Conservation (phyloP, 805 yeast species). For the Pichia paraexigua region DNA sequence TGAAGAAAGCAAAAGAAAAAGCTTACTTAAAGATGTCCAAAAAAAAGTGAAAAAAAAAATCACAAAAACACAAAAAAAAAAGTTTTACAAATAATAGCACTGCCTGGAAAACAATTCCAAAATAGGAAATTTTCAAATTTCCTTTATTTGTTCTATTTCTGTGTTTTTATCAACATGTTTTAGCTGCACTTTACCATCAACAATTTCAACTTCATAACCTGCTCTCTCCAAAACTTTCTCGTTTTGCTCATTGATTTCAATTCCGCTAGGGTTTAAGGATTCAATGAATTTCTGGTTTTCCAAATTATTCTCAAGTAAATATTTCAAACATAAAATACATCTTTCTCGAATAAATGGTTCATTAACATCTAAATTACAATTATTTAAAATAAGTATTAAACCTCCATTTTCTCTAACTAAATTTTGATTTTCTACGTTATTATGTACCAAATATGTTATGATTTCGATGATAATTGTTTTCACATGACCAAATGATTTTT, state of each 20-base stretch:
- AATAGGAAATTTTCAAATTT: background rate
- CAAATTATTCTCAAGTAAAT: slow-evolving; percentile 53
- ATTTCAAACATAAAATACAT: slow-evolving; percentile 70
- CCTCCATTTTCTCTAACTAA: slow-evolving; percentile 57
- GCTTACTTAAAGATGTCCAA: background rate
- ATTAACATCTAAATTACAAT: slow-evolving; percentile 77
- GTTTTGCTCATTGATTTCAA: slow-evolving; percentile 50
- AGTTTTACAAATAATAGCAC: background rate
- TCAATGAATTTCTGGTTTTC: slow-evolving; percentile 74
- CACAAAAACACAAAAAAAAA: too few species aligned
- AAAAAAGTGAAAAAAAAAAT: background rate
- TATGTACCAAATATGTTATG: slow-evolving; percentile 47
- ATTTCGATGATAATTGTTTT: slow-evolving; percentile 63
- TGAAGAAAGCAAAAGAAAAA: background rate
- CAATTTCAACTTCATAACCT: slow-evolving; percentile 70
- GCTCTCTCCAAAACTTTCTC: slow-evolving; percentile 41
- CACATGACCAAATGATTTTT: slow-evolving; percentile 49
- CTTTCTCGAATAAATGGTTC: slow-evolving; percentile 87
- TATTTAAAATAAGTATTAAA: slow-evolving; percentile 62
- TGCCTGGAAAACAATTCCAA: background rate
- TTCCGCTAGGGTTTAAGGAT: slow-evolving; percentile 63
- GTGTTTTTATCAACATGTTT: slow-evolving; percentile 18
- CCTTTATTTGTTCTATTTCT: background rate
- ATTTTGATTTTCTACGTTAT: slow-evolving; percentile 56
- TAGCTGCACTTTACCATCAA: slow-evolving; percentile 60